phyloP scores from a whole-genome alignment of 202 grass and related monocot species.

The Sporobolus alterniflorus region DNA sequence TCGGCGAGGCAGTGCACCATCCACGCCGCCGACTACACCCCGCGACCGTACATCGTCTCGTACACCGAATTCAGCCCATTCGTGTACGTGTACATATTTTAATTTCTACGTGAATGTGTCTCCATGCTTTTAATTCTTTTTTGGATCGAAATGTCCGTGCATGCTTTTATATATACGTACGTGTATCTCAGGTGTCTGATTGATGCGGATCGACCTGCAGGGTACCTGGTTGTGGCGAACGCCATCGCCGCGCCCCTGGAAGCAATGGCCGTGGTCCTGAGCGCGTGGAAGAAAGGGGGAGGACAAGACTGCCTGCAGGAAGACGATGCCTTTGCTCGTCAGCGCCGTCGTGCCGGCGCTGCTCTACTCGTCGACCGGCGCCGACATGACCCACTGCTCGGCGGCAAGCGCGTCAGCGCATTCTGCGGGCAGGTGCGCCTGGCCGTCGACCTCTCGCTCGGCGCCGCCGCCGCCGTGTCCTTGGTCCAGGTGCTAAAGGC shows the following conservation, averaged over 20 bases:
- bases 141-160: no score
- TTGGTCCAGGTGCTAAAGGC: conserved; percentile 1
- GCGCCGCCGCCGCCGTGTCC: conserved; percentile 1
- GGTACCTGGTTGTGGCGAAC: conserved; percentile 27
- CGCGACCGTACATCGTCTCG: neutral
- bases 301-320: neutral
- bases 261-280: conserved; percentile 37
- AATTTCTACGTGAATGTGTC: no score
- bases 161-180: no score
- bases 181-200: no score
- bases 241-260: conserved; percentile 30
- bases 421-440: conserved; percentile 52
- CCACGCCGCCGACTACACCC: neutral
- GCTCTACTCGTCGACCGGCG: conserved; percentile 47
- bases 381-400: conserved; percentile 41
- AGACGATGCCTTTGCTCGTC: conserved; percentile 26
- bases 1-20: conserved; percentile 48
- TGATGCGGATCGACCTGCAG: no score
- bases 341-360: conserved; percentile 26
- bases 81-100: no score
- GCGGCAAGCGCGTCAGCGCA: conserved; percentile 20
- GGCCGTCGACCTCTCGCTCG: conserved; percentile 32
- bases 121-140: no score
- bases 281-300: conserved; percentile 43
- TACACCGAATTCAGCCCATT: conserved; percentile 41